Evolutionary conservation across 2,329 filamentous ascomycete genomes (phyloP).

Genomic region (Paracorniculantispora psalliotae): DNA sequence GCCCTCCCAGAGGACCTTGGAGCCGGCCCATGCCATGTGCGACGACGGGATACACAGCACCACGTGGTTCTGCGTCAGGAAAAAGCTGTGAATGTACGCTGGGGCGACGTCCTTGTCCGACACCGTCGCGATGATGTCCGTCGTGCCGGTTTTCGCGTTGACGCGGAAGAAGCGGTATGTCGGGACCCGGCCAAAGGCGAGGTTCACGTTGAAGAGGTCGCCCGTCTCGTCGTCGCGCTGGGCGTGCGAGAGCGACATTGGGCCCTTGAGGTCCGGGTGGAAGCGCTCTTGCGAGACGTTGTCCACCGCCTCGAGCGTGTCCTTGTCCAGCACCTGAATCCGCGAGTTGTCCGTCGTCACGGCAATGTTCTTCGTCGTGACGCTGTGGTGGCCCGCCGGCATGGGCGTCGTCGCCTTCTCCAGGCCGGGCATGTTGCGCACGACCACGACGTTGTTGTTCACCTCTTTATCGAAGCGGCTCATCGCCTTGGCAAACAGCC

Average conservation of each 20-base stretch:
- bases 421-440: slow-evolving; percentile 34
- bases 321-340: slow-evolving; percentile 57
- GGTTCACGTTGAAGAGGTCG: slow-evolving; percentile 70
- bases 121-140: slow-evolving; percentile 62
- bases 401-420: not conserved
- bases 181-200: slow-evolving; percentile 47
- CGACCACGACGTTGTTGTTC: slow-evolving; percentile 53
- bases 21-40: slow-evolving; percentile 47
- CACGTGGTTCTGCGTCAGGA: slow-evolving; percentile 60
- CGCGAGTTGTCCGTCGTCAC: slow-evolving; percentile 40
- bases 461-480: slow-evolving; percentile 40
- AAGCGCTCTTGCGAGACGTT: slow-evolving; percentile 50
- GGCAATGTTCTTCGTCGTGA: slow-evolving; percentile 18
- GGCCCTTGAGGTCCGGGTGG: slow-evolving; percentile 61
- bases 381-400: slow-evolving; percentile 23
- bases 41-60: slow-evolving; percentile 64
- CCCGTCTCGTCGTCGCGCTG: slow-evolving; percentile 62
- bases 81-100: slow-evolving; percentile 70
- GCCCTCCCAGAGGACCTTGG: slow-evolving; percentile 52
- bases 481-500: slow-evolving; percentile 62
- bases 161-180: slow-evolving; percentile 62
- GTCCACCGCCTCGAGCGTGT: slow-evolving; percentile 63
- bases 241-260: slow-evolving; percentile 60
- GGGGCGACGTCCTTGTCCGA: slow-evolving; percentile 30
- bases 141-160: slow-evolving; percentile 55